A percentile compares a stretch with the other conserved stretches of the same genome.
Evolutionary conservation across 2,329 filamentous ascomycete species (phyloP).

Genomic region (Trichoderma koningii): DNA sequence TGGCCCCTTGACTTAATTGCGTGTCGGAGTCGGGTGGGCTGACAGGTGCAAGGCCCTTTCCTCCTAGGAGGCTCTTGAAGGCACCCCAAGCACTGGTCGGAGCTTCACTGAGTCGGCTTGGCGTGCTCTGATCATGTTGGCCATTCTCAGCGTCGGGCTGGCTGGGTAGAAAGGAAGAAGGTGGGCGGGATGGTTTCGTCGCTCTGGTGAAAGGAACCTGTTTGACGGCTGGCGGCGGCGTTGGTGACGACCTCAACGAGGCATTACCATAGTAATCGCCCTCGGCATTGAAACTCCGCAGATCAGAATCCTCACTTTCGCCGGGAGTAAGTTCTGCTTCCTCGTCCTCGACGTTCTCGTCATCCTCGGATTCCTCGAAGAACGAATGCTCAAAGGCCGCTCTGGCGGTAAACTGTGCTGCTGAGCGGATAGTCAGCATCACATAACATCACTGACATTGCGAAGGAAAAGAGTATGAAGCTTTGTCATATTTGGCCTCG

Average conservation of each 20-base stretch:
- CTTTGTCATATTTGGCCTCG: not conserved
- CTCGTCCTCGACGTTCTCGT: conserved; percentile 18
- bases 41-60: conserved; percentile 2
- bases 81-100: conserved; percentile 17
- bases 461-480: not conserved
- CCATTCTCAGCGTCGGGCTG: not conserved
- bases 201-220: not conserved
- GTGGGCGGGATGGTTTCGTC: not conserved
- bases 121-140: conserved; percentile 2
- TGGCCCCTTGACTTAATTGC: conserved; percentile 2
- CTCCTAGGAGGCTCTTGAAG: conserved; percentile 11
- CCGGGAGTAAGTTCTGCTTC: conserved; percentile 15
- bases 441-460: not conserved
- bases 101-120: not conserved
- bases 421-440: not conserved
- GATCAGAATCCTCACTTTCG: conserved; percentile 38
- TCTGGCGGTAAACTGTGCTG: not conserved
- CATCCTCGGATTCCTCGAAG: conserved; percentile 31
- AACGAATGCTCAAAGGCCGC: conserved; percentile 9
- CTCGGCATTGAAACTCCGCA: conserved; percentile 42
- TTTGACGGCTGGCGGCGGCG: conserved; percentile 1
- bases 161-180: not conserved
- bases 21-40: conserved; percentile 26
- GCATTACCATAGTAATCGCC: conserved; percentile 43
- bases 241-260: conserved; percentile 40